These are phyloP conservation scores for Balamuthia mandrillaris DNA, from an alignment of 208 protist species.

Conservation along the genomic window DNA sequence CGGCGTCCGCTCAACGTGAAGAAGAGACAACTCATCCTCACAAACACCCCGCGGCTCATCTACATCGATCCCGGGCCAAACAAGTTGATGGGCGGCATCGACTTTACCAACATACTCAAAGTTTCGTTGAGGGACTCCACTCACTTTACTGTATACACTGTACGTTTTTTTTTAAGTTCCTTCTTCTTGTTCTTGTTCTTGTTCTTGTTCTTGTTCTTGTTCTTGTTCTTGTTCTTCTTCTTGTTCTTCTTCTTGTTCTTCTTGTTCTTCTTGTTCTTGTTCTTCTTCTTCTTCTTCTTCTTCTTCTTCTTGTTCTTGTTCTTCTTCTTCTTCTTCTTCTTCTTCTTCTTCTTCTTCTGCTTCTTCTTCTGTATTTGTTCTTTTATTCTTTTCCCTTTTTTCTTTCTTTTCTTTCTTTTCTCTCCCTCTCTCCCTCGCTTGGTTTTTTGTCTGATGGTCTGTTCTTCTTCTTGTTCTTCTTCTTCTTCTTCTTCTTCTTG, in stretches of 20 bases:
- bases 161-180: not conserved
- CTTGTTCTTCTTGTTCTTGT: no score
- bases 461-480: no score
- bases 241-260: no score
- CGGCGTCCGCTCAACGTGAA: constrained; percentile 47
- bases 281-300: no score
- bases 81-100: constrained; percentile 50
- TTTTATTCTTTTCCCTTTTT: no score
- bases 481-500: not conserved
- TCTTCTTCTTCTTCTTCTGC: no score
- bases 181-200: not conserved
- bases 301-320: no score
- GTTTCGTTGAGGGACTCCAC: not conserved
- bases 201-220: not conserved
- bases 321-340: not conserved
- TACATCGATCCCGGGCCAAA: constrained; percentile 56
- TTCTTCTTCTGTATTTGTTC: no score
- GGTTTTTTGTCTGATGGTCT: not conserved
- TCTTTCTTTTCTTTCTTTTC: not conserved
- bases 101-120: not conserved
- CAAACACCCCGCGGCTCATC: constrained; percentile 51
- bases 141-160: not conserved
- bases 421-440: no score
- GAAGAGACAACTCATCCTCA: constrained; percentile 55
- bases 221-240: not conserved